phyloP scores from a whole-genome alignment of 305 asterid genomes.

The Plantago coronopus region DNA sequence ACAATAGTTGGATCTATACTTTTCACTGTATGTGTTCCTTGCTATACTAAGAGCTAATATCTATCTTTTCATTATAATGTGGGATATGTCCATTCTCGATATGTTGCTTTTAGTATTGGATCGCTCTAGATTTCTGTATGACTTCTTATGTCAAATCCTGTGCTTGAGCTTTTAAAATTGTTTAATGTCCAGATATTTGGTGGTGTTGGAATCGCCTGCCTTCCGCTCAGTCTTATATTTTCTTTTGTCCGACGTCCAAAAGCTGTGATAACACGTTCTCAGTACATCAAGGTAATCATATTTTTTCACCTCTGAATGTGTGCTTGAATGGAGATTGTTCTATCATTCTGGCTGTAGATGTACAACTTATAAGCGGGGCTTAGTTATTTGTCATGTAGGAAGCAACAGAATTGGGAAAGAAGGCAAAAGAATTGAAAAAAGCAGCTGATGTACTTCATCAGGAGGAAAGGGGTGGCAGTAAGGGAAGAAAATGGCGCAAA shows the following conservation, averaged over 20 bases:
- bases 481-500: conserved; percentile 99
- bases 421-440: conserved; percentile 86
- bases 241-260: conserved; percentile 94
- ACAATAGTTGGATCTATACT: conserved; percentile 94
- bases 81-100: neutral
- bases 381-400: conserved; percentile 47
- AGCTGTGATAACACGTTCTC: conserved; percentile 99
- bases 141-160: conserved; percentile 17
- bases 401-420: conserved; percentile 94
- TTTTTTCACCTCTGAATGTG: neutral
- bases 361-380: conserved; percentile 10
- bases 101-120: conserved; percentile 1
- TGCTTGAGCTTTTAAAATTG: conserved; percentile 28
- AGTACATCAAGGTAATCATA: conserved; percentile 82
- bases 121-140: neutral
- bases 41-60: conserved; percentile 11
- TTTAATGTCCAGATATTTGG: conserved; percentile 73
- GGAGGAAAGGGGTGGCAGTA: conserved; percentile 89
- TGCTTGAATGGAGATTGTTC: neutral
- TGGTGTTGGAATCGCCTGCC: conserved; percentile 97
- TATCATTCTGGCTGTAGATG: no score
- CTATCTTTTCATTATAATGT: conserved; percentile 1
- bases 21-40: conserved; percentile 61
- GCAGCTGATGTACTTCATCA: conserved; percentile 96
- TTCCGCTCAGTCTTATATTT: conserved; percentile 87